phyloP scores from a whole-genome alignment of 208 protist species.

The Balamuthia mandrillaris region DNA sequence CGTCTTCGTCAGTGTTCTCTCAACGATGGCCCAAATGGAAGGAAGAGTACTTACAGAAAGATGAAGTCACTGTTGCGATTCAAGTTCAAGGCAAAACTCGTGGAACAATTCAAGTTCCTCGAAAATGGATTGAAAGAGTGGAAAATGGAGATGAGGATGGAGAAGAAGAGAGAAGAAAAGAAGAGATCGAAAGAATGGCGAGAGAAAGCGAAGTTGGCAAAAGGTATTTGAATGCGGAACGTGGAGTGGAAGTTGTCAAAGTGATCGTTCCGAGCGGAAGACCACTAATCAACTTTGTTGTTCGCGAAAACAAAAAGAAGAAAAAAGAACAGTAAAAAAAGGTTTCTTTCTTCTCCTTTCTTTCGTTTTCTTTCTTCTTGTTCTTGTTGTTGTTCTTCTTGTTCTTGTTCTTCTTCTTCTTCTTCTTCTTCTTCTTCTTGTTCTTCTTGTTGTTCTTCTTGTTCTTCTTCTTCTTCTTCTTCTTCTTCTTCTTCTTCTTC shows the following conservation, averaged over 20 bases:
- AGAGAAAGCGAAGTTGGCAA: slow-evolving; percentile 7
- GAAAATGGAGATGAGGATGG: too few species aligned
- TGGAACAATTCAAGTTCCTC: neutral
- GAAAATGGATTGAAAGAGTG: too few species aligned
- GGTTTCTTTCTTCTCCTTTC: neutral
- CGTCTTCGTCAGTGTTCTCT: neutral
- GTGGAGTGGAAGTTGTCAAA: neutral
- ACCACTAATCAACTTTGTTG: slow-evolving; percentile 18
- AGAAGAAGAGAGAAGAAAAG: neutral
- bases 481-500: neutral
- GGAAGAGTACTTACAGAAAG: neutral
- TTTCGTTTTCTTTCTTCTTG: neutral
- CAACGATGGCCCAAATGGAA: neutral
- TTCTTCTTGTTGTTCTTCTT: neutral
- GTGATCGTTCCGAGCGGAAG: neutral
- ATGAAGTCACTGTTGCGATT: neutral
- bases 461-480: neutral
- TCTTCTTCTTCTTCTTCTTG: neutral
- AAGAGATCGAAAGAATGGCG: neutral
- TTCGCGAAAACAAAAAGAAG: neutral
- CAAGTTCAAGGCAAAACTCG: slow-evolving; percentile 14
- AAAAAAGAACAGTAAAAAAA: neutral
- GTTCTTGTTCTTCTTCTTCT: neutral
- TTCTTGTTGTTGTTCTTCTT: neutral
- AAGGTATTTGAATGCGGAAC: neutral